Evolutionary conservation across 768 basidiomycete genomes (phyloP).

Genomic region (Nevesoporus exiguus): DNA sequence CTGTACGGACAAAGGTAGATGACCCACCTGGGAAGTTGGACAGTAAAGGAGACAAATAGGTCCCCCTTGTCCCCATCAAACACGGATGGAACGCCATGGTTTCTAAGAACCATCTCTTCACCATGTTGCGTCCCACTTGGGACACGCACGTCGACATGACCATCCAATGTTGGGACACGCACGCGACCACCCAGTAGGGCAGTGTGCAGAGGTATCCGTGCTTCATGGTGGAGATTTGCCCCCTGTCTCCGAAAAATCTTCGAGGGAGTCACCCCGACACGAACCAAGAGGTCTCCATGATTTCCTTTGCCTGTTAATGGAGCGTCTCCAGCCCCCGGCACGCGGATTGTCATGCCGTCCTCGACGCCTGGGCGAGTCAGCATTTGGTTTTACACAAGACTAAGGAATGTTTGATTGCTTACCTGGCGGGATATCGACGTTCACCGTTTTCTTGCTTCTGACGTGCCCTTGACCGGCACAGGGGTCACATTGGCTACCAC

Average conservation of each 20-base stretch:
- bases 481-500: constrained; percentile 67
- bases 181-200: constrained; percentile 93
- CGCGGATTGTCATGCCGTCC: constrained; percentile 87
- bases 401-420: constrained; percentile 29
- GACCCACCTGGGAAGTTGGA: constrained; percentile 86
- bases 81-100: constrained; percentile 72
- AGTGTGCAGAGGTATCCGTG: constrained; percentile 83
- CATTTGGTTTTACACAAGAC: constrained; percentile 2
- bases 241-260: constrained; percentile 89
- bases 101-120: constrained; percentile 93
- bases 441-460: constrained; percentile 68
- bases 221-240: constrained; percentile 84
- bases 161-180: constrained; percentile 90
- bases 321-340: constrained; percentile 80
- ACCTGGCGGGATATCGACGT: constrained; percentile 86
- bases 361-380: constrained; percentile 65
- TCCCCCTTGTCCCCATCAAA: constrained; percentile 68
- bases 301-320: constrained; percentile 75
- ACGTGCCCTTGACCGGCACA: constrained; percentile 91
- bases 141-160: constrained; percentile 91
- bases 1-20: constrained; percentile 2
- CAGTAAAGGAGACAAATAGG: constrained; percentile 82
- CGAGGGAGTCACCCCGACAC: constrained; percentile 80
- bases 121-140: constrained; percentile 94
- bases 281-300: constrained; percentile 82